A percentile compares a stretch with the other conserved stretches of the same genome.
Evolutionary conservation across 2,329 filamentous ascomycete genomes (phyloP).

Genomic region (Tolypocladium sp.): DNA sequence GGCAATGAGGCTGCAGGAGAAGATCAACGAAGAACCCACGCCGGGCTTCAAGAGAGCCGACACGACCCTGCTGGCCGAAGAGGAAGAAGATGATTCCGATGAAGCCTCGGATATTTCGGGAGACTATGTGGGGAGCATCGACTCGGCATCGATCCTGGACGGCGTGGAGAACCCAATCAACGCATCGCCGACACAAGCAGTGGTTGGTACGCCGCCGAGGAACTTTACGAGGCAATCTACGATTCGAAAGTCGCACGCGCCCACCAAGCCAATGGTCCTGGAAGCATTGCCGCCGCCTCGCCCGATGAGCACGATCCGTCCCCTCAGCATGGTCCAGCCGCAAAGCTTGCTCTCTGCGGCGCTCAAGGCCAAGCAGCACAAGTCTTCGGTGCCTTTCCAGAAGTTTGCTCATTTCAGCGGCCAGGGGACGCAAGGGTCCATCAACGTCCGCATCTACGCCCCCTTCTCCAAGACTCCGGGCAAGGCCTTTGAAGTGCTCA

Average conservation of each 20-base stretch:
- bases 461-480: conserved; percentile 58
- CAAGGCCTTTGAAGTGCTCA: conserved; percentile 62
- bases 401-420: conserved; percentile 68
- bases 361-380: conserved; percentile 61
- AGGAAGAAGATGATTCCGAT: conserved; percentile 51
- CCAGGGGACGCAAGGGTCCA: conserved; percentile 67
- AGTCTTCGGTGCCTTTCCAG: conserved; percentile 64
- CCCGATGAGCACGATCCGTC: conserved; percentile 54
- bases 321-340: conserved; percentile 58
- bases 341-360: conserved; percentile 64
- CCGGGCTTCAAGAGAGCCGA: conserved; percentile 32
- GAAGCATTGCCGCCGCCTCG: conserved; percentile 63
- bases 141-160: conserved; percentile 63
- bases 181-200: conserved; percentile 43
- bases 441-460: conserved; percentile 69
- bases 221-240: conserved; percentile 54
- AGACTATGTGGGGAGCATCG: conserved; percentile 57
- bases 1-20: conserved; percentile 25
- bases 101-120: conserved; percentile 55
- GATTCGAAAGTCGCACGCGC: conserved; percentile 50
- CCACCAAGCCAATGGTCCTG: conserved; percentile 46
- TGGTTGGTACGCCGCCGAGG: conserved; percentile 55
- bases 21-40: conserved; percentile 27
- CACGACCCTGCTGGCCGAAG: conserved; percentile 45
- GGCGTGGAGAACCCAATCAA: conserved; percentile 51